These are phyloP conservation scores for Suhomyces bokatorum DNA, from an alignment of 1,139 yeast genomes.

Conservation along the genomic window DNA sequence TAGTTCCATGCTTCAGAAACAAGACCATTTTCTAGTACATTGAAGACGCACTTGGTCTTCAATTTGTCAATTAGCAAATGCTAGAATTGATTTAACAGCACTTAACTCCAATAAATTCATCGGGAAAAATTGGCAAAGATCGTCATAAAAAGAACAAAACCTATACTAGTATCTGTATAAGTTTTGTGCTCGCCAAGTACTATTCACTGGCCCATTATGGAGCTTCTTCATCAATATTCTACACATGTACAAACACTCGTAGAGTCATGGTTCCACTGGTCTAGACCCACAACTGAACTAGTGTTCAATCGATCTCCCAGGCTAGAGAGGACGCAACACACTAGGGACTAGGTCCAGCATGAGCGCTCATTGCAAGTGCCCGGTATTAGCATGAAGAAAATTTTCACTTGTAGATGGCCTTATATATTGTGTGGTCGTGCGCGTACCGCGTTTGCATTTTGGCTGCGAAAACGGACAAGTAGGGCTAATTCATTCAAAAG, in stretches of 20 bases:
- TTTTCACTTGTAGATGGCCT: neutral
- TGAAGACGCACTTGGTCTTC: no score
- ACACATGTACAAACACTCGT: conserved; percentile 29
- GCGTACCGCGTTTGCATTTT: neutral
- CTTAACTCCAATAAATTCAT: no score
- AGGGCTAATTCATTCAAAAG: no score
- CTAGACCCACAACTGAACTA: conserved; percentile 32
- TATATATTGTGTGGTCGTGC: conserved; percentile 10
- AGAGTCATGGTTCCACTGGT: conserved; percentile 28
- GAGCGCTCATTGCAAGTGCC: conserved; percentile 36
- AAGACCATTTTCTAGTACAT: no score
- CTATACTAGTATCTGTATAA: no score
- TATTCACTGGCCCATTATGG: no score
- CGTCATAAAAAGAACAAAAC: no score
- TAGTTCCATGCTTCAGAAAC: no score
- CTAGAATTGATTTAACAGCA: no score
- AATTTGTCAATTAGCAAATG: no score
- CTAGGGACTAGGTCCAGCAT: conserved; percentile 33
- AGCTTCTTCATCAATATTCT: neutral
- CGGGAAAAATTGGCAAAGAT: no score
- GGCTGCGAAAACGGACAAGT: conserved; percentile 2
- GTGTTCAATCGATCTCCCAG: conserved; percentile 31
- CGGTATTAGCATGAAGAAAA: conserved; percentile 18
- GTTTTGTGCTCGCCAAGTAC: no score
- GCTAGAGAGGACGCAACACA: conserved; percentile 41